phyloP scores from a whole-genome alignment of 2,329 filamentous ascomycete genomes.

The Verticillium zaregamsianum region DNA sequence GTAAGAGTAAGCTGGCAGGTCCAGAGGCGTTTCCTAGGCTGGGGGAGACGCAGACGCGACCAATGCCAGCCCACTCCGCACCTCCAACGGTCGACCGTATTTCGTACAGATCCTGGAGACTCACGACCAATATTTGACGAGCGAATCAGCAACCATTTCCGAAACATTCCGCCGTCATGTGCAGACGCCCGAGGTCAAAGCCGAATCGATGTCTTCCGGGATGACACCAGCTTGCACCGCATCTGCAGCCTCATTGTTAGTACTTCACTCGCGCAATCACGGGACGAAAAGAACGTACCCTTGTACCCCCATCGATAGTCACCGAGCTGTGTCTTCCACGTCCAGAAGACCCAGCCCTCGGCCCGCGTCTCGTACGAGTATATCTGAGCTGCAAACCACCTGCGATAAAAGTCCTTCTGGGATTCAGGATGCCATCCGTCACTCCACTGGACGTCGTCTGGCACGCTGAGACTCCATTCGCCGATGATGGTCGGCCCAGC shows the following conservation, averaged over 20 bases:
- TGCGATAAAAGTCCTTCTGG: constrained; percentile 46
- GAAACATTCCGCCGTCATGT: background rate
- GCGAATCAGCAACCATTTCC: background rate
- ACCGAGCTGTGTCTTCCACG: constrained; percentile 45
- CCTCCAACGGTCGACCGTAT: background rate
- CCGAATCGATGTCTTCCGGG: background rate
- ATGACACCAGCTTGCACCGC: background rate
- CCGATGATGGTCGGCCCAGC: constrained; percentile 47
- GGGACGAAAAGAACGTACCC: constrained; percentile 1
- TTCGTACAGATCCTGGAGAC: background rate
- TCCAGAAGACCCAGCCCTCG: constrained; percentile 57
- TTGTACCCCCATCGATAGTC: constrained; percentile 25
- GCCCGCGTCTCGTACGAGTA: constrained; percentile 47
- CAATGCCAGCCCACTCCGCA: background rate
- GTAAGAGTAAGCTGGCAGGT: background rate
- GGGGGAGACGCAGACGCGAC: background rate
- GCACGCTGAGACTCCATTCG: constrained; percentile 53
- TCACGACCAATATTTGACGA: background rate
- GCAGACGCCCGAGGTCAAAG: background rate
- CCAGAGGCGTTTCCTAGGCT: background rate
- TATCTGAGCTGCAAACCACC: constrained; percentile 55
- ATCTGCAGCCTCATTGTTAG: background rate
- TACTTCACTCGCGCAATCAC: too few species aligned
- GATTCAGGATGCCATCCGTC: constrained; percentile 35
- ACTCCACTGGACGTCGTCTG: constrained; percentile 40